Conservation (phyloP, 495 filamentous ascomycete species). For the Aspergillus indologenus region DNA sequence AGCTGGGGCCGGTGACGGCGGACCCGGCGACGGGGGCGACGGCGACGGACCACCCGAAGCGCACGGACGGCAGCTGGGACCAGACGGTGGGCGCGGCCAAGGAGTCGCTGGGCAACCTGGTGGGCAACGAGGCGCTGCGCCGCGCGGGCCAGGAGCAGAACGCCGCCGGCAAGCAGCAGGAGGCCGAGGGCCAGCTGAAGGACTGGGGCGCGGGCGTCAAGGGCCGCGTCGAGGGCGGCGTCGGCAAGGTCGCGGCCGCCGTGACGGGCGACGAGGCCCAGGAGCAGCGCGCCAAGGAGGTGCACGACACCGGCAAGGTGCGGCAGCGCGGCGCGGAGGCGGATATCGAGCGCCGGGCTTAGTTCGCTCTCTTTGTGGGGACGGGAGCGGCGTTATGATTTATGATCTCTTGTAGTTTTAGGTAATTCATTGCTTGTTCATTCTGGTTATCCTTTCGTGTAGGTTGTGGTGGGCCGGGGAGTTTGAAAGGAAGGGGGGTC, state of each 20-base stretch:
- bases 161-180: conserved; percentile 70
- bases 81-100: conserved; percentile 85
- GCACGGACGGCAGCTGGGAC: conserved; percentile 71
- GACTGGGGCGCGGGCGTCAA: conserved; percentile 69
- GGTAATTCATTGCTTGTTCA: neutral
- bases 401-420: neutral
- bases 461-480: neutral
- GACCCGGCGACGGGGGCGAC: conserved; percentile 68
- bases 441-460: too few relatives aligned
- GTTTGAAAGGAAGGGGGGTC: neutral
- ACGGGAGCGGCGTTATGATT: neutral
- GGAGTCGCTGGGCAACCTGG: conserved; percentile 70
- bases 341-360: conserved; percentile 51
- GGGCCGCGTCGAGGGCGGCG: conserved; percentile 68
- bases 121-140: conserved; percentile 74
- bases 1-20: conserved; percentile 60
- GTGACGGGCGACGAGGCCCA: conserved; percentile 66
- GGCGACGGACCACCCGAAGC: conserved; percentile 69
- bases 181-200: conserved; percentile 79
- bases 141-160: conserved; percentile 75
- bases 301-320: conserved; percentile 86
- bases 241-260: conserved; percentile 67
- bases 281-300: conserved; percentile 56
- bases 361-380: too few relatives aligned
- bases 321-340: conserved; percentile 78